phyloP scores from a whole-genome alignment of 805 yeast species.

The Middelhovenomyces tepae region DNA sequence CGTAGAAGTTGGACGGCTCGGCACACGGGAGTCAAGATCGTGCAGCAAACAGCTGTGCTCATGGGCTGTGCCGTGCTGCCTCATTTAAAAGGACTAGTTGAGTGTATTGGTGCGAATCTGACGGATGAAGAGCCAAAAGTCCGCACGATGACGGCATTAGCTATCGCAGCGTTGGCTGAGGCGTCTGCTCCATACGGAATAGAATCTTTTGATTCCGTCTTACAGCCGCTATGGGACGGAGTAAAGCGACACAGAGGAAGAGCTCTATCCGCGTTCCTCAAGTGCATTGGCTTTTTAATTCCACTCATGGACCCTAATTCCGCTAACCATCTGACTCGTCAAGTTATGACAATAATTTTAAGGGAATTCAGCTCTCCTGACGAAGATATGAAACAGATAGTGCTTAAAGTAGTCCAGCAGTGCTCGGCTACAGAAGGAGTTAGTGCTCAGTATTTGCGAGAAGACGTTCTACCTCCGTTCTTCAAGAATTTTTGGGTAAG shows the following conservation, averaged over 20 bases:
- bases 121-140: constrained; percentile 62
- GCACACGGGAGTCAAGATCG: constrained; percentile 68
- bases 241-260: constrained; percentile 69
- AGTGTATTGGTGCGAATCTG: constrained; percentile 48
- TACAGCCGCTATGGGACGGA: constrained; percentile 79
- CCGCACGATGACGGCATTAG: constrained; percentile 59
- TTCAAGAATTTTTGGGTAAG: constrained; percentile 74
- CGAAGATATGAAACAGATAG: constrained; percentile 75
- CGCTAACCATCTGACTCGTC: constrained; percentile 67
- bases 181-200: constrained; percentile 82
- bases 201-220: constrained; percentile 65
- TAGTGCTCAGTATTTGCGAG: constrained; percentile 37
- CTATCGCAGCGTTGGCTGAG: constrained; percentile 70
- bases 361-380: constrained; percentile 77
- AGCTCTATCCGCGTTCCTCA: constrained; percentile 63
- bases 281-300: constrained; percentile 68
- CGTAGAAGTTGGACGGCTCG: constrained; percentile 74
- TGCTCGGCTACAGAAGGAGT: constrained; percentile 57
- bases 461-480: constrained; percentile 51
- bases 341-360: constrained; percentile 55
- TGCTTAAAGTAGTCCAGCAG: constrained; percentile 57
- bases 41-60: constrained; percentile 65
- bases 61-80: constrained; percentile 73
- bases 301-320: constrained; percentile 84
- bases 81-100: constrained; percentile 54